Base-by-base conservation (phyloP, 108 stramenopile species). In the Stephanodiscus triporus region DNA sequence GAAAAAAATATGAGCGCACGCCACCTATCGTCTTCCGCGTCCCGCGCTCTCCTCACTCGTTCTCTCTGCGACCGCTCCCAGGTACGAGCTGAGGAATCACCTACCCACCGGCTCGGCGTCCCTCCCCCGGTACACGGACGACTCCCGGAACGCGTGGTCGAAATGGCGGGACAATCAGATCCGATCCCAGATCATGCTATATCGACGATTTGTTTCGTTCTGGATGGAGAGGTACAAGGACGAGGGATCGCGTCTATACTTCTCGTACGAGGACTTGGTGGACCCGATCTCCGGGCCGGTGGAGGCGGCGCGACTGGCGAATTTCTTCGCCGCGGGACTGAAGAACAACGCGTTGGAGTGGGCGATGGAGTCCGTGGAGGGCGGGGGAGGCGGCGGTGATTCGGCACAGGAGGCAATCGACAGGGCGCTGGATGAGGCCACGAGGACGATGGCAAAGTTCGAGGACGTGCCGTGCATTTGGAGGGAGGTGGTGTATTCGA, bases 151-250 rank as follows among this genome's bases (percentile, higher is more conserved):
- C 9, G 63, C 67, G 14, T 79, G 78, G 72, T 32, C 72, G 38
- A 58, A 71, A 66, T 78, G 77, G 77, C 50, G 78, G 9, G 72
- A 79, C n/a, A 45, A 50, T 0, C 78, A 79, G 68, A 36, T 72
- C 2, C 40, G 29, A 6, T 55, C 66, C 0, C 78, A 79, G 63
- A 72, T 68, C 1, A 24, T 68, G 47, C 53, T 79, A 0, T 79
- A 79, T 38, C 59, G 71, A 24, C 66, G 71, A 43, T 79, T 79
- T 19, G 67, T 79, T 23, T 68, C 71, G 8, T 79, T 72, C 40
- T 79, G 78, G 78, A 73, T 79, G 78, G 72, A 79, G 55, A 29
- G 55, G 7, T 65, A 63, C 37, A 61, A 66, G 24, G 63, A 64
- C 26, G 77, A 78, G 34, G 42, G 19, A n/a, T 56, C 48, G 32